These are phyloP conservation scores for Ophiostoma australiae DNA, from an alignment of 2,329 filamentous ascomycete genomes.

Conservation along the genomic window DNA sequence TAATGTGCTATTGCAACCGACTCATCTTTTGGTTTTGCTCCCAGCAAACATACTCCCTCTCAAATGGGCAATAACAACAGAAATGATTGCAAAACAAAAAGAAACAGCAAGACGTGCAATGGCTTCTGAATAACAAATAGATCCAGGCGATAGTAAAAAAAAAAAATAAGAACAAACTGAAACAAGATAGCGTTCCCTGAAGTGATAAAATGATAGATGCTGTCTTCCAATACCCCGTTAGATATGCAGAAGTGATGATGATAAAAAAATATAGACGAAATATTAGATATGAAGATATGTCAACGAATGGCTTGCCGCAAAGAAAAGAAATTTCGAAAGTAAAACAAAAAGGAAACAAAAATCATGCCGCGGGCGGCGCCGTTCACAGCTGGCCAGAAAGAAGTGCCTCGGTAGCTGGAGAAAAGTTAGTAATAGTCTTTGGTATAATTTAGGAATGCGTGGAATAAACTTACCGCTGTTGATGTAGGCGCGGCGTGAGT, in stretches of 20 bases:
- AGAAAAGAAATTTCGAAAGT: background rate
- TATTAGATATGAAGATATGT: constrained; percentile 19
- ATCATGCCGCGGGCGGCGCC: background rate
- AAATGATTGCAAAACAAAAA: background rate
- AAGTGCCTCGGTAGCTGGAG: constrained; percentile 67
- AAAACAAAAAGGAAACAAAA: background rate
- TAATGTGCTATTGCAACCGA: background rate
- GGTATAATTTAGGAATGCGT: background rate
- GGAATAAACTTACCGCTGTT: constrained; percentile 66
- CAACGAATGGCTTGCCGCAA: constrained; percentile 1
- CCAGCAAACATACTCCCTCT: background rate
- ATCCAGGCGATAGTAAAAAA: constrained; percentile 5
- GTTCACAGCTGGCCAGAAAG: constrained; percentile 69
- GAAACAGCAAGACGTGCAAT: constrained; percentile 11
- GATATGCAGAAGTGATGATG: constrained; percentile 22
- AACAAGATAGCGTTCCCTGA: background rate
- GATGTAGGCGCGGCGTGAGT: constrained; percentile 87
- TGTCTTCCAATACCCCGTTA: constrained; percentile 23
- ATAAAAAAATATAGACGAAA: constrained; percentile 12
- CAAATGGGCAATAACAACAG: background rate
- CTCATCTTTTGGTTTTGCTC: constrained; percentile 1
- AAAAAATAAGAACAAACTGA: background rate
- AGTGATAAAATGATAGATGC: background rate
- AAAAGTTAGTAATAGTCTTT: background rate
- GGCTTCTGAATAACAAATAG: background rate